phyloP scores from a whole-genome alignment of 2,329 filamentous ascomycete species.

The Calonectria pteridis region DNA sequence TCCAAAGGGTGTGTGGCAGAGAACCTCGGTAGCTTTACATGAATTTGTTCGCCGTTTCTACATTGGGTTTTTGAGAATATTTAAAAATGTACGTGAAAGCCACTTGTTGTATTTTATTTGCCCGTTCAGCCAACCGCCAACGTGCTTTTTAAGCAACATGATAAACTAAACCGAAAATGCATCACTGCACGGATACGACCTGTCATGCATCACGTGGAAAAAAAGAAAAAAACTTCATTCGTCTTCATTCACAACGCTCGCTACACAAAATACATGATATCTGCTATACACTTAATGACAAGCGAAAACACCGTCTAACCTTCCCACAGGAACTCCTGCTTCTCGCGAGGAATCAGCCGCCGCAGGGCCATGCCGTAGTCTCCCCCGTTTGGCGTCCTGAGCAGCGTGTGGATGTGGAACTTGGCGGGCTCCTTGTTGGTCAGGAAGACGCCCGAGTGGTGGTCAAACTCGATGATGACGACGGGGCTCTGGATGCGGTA shows the following conservation, averaged over 20 bases:
- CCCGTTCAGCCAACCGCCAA: not conserved
- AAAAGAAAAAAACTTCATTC: not conserved
- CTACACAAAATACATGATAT: conserved; percentile 14
- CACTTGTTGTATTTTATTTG: not conserved
- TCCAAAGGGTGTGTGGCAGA: not conserved
- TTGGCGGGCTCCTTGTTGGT: conserved; percentile 79
- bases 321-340: conserved; percentile 42
- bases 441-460: conserved; percentile 83
- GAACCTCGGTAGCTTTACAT: not conserved
- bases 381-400: conserved; percentile 79
- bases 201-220: not conserved
- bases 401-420: conserved; percentile 83
- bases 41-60: not conserved
- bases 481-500: conserved; percentile 84
- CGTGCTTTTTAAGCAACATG: not conserved
- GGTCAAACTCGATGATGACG: conserved; percentile 81
- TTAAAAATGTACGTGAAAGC: not conserved
- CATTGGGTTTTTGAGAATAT: not conserved
- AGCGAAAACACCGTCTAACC: not conserved
- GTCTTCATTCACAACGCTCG: conserved; percentile 21
- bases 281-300: not conserved
- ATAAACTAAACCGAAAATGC: not conserved
- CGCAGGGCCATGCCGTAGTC: conserved; percentile 76
- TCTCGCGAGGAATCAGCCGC: conserved; percentile 50
- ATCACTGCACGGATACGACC: not conserved